Percentiles rank a stretch among this genome's conserved stretches.
Conservation (phyloP, 805 yeast genomes). For the Yarrowia divulgata region DNA sequence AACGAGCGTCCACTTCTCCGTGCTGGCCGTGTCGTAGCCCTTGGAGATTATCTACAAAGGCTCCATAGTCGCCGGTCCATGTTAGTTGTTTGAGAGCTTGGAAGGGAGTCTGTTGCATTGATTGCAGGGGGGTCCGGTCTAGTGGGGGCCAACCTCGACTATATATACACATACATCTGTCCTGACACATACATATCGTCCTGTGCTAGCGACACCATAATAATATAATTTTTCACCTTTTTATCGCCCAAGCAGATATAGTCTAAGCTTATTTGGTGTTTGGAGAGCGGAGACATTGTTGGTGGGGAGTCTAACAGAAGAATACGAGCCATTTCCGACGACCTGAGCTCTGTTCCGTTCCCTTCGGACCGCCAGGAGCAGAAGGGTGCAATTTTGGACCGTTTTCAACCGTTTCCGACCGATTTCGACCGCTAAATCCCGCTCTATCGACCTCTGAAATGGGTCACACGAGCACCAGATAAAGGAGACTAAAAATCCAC, state of each 20-base stretch:
- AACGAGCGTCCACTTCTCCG: slow-evolving; percentile 25
- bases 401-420: neutral
- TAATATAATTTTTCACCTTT: neutral
- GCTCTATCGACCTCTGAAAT: too few species aligned
- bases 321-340: neutral
- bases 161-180: neutral
- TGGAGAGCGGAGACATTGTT: neutral
- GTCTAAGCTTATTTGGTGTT: neutral
- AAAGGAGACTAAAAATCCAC: slow-evolving; percentile 23
- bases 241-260: neutral
- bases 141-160: neutral
- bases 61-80: slow-evolving; percentile 38
- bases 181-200: neutral
- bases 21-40: slow-evolving; percentile 12
- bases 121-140: neutral
- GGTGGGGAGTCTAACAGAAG: too few species aligned
- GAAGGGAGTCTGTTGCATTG: slow-evolving; percentile 38
- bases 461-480: slow-evolving; percentile 29
- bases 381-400: neutral
- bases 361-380: neutral
- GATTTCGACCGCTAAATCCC: too few species aligned
- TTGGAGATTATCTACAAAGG: slow-evolving; percentile 36
- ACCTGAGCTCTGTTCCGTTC: neutral
- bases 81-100: slow-evolving; percentile 36
- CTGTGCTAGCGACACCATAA: neutral